Evolutionary conservation across 192 early-diverging fungal genomes (phyloP), one percentile per base, ranked within the genome.

Genomic region (Gaertneriomyces semiglobifer): DNA sequence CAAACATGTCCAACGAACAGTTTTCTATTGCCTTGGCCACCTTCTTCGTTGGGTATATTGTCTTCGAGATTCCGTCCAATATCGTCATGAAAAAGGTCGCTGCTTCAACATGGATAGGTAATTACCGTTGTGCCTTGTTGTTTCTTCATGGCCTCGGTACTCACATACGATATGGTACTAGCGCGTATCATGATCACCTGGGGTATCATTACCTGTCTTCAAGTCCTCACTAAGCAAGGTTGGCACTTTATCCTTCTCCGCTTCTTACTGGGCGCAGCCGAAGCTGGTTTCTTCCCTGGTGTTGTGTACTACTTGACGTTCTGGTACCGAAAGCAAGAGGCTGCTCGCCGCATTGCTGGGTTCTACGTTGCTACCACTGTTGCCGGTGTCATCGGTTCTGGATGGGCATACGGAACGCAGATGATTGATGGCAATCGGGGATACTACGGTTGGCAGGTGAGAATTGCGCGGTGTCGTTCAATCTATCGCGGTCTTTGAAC

Each of bases 11-110:
- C 33, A 41, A 65, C 38, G 64, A 38, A 51, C 68, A 82, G 38
- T 89, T 83, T 71, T 88, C 87, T 51, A 76, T 81, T 77, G 69
- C 82, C 40, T 48, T 91, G 9, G 84, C 87, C 33, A 79, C 85
- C 46, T 89, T 89, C 74, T 91, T 89, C 63, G 68, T 89, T 58
- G 62, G 84, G 44, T 88, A 91, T 74, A 84, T 88, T 47, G 55
- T 90, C 41, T 91, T 88, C 60, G 89, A 93, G 71, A 76, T 93
- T 7, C 92, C 90, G 5, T 87, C 87, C 48, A 93, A 91, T 79
- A 76, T 89, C 55, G 71, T 90, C 12, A 68, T 92, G 55, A 88
- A 88, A 16, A 80, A 77, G 5, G 68, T 86, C 45, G 78, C 78
- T n/a, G 80, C 90, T 10, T 39, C 80, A 2, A 56, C 76, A 2